A percentile compares a stretch with the other conserved stretches of the same genome.
phyloP scores from a whole-genome alignment of 1,284 basidiomycete genomes.

The Xerocomus minutiporus region DNA sequence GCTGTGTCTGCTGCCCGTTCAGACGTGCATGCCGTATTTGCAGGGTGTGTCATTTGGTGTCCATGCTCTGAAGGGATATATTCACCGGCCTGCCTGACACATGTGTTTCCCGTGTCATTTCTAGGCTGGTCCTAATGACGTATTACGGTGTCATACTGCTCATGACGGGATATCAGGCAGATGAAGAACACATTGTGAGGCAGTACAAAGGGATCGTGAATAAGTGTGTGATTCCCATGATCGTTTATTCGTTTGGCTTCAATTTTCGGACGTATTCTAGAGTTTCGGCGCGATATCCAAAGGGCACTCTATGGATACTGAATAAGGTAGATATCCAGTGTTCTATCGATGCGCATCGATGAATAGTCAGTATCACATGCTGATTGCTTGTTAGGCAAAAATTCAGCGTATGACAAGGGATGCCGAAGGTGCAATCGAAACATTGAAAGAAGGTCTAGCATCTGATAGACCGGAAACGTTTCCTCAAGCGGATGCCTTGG shows the following conservation, averaged over 20 bases:
- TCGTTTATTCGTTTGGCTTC: not conserved
- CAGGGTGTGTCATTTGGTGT: constrained; percentile 45
- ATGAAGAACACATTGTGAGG: constrained; percentile 57
- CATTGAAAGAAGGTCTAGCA: constrained; percentile 55
- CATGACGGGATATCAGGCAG: constrained; percentile 67
- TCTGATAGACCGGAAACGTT: constrained; percentile 51
- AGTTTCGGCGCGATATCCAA: constrained; percentile 56
- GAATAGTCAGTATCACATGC: not conserved
- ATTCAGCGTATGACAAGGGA: constrained; percentile 67
- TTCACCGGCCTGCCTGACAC: not conserved
- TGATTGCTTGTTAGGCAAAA: constrained; percentile 51
- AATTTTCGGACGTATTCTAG: constrained; percentile 24
- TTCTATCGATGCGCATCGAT: not conserved
- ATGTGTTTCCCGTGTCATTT: not conserved
- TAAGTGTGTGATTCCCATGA: constrained; percentile 37
- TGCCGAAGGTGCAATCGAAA: constrained; percentile 56
- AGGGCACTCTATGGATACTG: constrained; percentile 70
- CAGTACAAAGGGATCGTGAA: constrained; percentile 63
- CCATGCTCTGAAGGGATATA: not conserved
- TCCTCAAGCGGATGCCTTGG: constrained; percentile 67
- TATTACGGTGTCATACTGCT: constrained; percentile 70
- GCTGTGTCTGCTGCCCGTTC: constrained; percentile 58
- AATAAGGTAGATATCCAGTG: constrained; percentile 48
- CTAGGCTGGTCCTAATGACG: constrained; percentile 72
- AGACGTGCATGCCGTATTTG: constrained; percentile 71